Percentiles rank a stretch among this genome's conserved stretches.
phyloP scores from a whole-genome alignment of 2,329 filamentous ascomycete species.

The Ascochyta pisi region DNA sequence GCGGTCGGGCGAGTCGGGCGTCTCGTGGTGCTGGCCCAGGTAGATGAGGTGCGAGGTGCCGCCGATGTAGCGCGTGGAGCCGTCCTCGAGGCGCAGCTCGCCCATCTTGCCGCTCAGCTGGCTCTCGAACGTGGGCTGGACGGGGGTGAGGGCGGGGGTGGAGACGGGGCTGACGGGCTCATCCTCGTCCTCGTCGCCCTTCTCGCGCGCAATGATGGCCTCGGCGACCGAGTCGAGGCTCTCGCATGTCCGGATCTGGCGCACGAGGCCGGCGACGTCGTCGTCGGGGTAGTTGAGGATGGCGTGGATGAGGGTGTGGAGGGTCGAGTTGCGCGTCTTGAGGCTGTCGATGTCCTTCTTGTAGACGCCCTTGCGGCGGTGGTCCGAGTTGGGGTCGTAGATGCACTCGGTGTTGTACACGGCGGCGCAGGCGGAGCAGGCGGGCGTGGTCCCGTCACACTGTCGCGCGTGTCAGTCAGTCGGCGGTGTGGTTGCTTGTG shows the following conservation, averaged over 20 bases:
- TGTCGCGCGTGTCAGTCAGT: slow-evolving; percentile 36
- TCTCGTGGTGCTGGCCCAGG: slow-evolving; percentile 54
- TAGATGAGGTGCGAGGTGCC: slow-evolving; percentile 95
- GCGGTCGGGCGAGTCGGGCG: slow-evolving; percentile 36
- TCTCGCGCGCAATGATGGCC: slow-evolving; percentile 62
- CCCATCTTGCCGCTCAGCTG: slow-evolving; percentile 94
- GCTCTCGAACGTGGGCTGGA: slow-evolving; percentile 66
- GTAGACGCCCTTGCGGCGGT: slow-evolving; percentile 95
- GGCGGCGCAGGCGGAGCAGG: slow-evolving; percentile 93
- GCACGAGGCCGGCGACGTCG: slow-evolving; percentile 81
- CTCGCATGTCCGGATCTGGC: slow-evolving; percentile 86
- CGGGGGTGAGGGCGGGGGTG: slow-evolving; percentile 46
- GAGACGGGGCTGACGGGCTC: slow-evolving; percentile 42
- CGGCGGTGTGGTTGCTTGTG: no score
- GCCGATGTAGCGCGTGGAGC: slow-evolving; percentile 87
- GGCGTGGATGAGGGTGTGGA: slow-evolving; percentile 91
- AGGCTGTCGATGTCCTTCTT: slow-evolving; percentile 89
- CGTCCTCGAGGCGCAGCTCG: slow-evolving; percentile 84
- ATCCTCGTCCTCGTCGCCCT: slow-evolving; percentile 53
- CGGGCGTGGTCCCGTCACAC: slow-evolving; percentile 90
- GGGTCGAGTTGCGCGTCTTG: slow-evolving; percentile 84
- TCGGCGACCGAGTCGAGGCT: slow-evolving; percentile 70
- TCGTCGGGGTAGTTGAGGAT: slow-evolving; percentile 91
- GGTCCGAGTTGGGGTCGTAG: slow-evolving; percentile 95
- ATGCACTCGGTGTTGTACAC: slow-evolving; percentile 91